Base-by-base conservation (phyloP, 441 rosid genomes). In the Sinapis alba region DNA sequence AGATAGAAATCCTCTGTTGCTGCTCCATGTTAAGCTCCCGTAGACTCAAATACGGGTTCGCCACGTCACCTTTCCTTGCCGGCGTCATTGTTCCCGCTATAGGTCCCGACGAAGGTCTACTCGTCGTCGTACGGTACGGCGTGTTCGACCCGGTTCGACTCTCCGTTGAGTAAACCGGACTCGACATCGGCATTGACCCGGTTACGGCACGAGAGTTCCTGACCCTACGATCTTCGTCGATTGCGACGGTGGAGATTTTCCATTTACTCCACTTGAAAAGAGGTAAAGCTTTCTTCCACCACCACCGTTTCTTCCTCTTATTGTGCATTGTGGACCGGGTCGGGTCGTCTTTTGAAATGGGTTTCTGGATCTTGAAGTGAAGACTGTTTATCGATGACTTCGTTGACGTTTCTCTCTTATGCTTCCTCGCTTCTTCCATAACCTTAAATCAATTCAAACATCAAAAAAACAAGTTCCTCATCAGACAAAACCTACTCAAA, bases 291-390 rank as follows among this genome's bases (percentile, higher is more conserved):
- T 83, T 93, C 74, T 70, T 86, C 98, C 98, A 93, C 95, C 97
- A 90, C 3, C 84, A 78, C 28, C 72, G 83, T 84, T 86, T 86
- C 82, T 80, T 84, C 43, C 66, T 11, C 78, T 80, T 86, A 36
- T 1, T 72, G 26, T 66, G 65, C n/a, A 58, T 18, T 28, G 59
- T 16, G 82, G 75, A 18, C 43, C 75, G 77, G 83, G 72, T 80
- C 82, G 54, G 58, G 38, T 90, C 90, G 24, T 88, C 95, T 63
- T 84, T 89, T 0, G 93, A 82, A 59, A 86, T 87, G 83, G 93
- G 97, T 65, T 90, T 89, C 30, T 84, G 92, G 71, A 93, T 89
- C 91, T 90, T 89, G 86, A 89, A 93, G 72, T 84, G 92, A 11
- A 89, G 38, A 12, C 80, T 79, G 59, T 88, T 89, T 3, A 78